Evolutionary conservation across 805 yeast species (phyloP).

Genomic region (Sugiyamaella marilandica): DNA sequence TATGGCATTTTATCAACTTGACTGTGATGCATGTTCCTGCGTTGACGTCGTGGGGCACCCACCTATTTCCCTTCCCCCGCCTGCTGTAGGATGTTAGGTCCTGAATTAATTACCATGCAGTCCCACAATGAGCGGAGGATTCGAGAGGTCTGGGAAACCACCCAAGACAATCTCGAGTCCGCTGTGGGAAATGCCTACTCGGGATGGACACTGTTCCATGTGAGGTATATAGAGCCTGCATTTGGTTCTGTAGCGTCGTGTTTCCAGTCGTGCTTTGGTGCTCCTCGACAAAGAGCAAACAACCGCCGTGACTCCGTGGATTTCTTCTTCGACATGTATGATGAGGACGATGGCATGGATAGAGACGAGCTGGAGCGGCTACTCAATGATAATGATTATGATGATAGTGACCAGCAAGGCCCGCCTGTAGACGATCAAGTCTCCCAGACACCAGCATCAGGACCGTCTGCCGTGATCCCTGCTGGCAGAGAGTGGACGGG

Average conservation of each 20-base stretch:
- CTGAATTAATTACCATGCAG: constrained; percentile 7
- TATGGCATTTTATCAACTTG: no score
- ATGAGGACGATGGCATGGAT: constrained; percentile 24
- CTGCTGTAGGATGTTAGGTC: neutral
- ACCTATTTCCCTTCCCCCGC: neutral
- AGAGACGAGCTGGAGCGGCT: constrained; percentile 26
- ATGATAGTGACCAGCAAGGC: constrained; percentile 10
- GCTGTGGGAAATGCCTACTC: constrained; percentile 25
- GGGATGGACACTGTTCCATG: constrained; percentile 17
- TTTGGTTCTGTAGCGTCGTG: constrained; percentile 2
- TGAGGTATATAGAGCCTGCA: constrained; percentile 17
- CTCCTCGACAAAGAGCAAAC: constrained; percentile 10
- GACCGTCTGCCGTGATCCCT: neutral
- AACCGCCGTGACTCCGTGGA: constrained; percentile 21
- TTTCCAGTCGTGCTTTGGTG: constrained; percentile 13
- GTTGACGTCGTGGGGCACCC: no score
- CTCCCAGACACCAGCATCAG: neutral
- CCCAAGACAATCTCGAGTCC: constrained; percentile 26
- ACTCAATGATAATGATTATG: constrained; percentile 16
- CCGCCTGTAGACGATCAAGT: neutral
- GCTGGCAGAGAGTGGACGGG: neutral
- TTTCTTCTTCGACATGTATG: constrained; percentile 28
- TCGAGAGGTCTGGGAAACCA: constrained; percentile 23
- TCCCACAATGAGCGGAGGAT: constrained; percentile 17
- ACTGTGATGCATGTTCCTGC: no score